These are phyloP conservation scores for Isatis tinctoria DNA, from an alignment of 345 rosid species.

Conservation along the genomic window DNA sequence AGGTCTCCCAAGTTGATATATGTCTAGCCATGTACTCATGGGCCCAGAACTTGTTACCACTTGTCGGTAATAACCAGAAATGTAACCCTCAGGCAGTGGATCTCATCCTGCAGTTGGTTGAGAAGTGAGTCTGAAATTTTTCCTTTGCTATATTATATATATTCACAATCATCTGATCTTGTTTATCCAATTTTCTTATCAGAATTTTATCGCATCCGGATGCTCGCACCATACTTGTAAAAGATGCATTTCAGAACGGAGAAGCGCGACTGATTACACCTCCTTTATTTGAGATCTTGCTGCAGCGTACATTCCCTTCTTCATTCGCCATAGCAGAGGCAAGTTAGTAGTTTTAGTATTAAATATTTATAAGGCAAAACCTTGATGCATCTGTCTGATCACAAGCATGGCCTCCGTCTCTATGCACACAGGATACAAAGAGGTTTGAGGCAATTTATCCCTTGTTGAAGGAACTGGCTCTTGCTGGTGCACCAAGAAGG, in stretches of 20 bases:
- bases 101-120: neutral
- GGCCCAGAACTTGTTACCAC: neutral
- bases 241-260: constrained; percentile 62
- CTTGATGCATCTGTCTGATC: neutral
- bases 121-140: neutral
- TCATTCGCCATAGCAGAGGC: constrained; percentile 63
- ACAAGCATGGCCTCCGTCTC: neutral
- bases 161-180: neutral
- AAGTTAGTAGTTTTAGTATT: neutral
- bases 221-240: constrained; percentile 58
- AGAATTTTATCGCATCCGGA: constrained; percentile 56
- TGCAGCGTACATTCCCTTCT: constrained; percentile 56
- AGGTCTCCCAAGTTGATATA: neutral
- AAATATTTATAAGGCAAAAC: neutral
- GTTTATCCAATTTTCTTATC: neutral
- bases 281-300: constrained; percentile 50
- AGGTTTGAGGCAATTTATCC: constrained; percentile 61
- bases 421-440: constrained; percentile 56
- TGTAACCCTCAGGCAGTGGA: neutral
- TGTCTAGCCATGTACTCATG: neutral
- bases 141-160: neutral
- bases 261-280: constrained; percentile 61
- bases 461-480: constrained; percentile 58
- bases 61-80: neutral
- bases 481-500: constrained; percentile 66